phyloP scores from a whole-genome alignment of 345 rosid genomes.

The Dovyalis caffra region DNA sequence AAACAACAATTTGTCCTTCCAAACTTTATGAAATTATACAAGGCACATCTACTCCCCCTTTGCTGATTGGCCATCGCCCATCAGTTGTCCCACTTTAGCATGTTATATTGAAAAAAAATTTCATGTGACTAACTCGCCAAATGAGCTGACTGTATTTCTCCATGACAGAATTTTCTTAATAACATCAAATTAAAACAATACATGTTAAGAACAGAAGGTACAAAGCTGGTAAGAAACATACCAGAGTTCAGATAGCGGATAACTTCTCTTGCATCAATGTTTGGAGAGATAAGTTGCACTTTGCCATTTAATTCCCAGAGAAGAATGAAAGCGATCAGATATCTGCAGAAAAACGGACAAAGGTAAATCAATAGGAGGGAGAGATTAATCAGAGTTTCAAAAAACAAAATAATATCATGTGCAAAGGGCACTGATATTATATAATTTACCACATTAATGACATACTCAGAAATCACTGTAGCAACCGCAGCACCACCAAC shows the following conservation, averaged over 20 bases:
- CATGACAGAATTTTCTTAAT: background rate
- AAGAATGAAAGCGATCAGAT: conserved; percentile 79
- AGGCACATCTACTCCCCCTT: background rate
- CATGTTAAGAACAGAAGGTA: background rate
- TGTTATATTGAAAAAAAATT: background rate
- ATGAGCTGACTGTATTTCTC: background rate
- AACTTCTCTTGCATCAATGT: conserved; percentile 55
- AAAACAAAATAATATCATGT: conserved; percentile 5
- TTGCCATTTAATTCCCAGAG: conserved; percentile 75
- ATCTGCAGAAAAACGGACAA: conserved; percentile 40
- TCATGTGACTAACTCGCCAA: background rate
- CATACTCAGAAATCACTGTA: conserved; percentile 97
- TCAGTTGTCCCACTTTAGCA: background rate
- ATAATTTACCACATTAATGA: conserved; percentile 65
- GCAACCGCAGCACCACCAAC: conserved; percentile 85
- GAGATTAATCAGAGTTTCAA: background rate
- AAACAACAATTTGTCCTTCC: background rate
- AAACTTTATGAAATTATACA: background rate
- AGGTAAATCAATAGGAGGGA: conserved; percentile 10
- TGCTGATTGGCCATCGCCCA: background rate
- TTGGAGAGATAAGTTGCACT: conserved; percentile 66
- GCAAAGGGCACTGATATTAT: conserved; percentile 19
- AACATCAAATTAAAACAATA: background rate
- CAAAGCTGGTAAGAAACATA: conserved; percentile 20
- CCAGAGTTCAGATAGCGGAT: conserved; percentile 76